phyloP scores from a whole-genome alignment of 306 rosid genomes.

The Rosa lucieae region DNA sequence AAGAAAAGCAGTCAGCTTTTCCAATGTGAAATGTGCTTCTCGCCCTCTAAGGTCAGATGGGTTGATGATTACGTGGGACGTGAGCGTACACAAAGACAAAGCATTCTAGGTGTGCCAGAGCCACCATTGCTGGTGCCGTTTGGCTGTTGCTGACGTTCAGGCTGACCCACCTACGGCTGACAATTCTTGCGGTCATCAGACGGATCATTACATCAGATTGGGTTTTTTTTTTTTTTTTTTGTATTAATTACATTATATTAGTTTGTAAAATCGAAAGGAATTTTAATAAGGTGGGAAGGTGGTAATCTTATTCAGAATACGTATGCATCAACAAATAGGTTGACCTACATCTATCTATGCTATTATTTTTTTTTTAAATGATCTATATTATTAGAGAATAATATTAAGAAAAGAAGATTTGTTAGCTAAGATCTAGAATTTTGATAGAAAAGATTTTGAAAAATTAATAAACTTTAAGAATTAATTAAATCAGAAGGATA shows the following conservation, averaged over 20 bases:
- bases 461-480: no score
- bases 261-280: neutral
- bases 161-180: neutral
- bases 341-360: neutral
- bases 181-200: neutral
- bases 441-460: no score
- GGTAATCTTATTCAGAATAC: neutral
- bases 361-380: no score
- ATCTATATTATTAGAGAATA: no score
- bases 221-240: no score
- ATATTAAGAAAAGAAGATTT: no score
- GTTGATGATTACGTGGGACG: neutral
- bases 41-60: neutral
- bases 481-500: no score
- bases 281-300: neutral
- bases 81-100: neutral
- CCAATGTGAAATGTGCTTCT: constrained; percentile 3
- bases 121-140: neutral
- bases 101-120: neutral
- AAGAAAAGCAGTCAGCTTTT: neutral
- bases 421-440: no score
- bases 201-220: neutral
- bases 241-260: neutral
- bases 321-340: neutral
- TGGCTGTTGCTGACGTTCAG: neutral